Base-by-base conservation (phyloP, 108 stramenopile species). In the Stephanodiscus minutulus region DNA sequence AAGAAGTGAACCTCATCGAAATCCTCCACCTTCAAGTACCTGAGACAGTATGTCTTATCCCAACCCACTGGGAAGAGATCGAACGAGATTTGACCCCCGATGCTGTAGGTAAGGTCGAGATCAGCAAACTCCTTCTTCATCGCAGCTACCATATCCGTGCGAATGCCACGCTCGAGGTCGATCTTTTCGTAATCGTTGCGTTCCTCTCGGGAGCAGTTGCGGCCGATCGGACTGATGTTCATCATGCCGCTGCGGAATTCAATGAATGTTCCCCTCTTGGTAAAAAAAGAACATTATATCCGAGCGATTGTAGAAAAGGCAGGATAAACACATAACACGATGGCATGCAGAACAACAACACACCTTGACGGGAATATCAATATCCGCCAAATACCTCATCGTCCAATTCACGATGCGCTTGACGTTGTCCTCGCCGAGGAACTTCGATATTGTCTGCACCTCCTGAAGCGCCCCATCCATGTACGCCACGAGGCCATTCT, bases 1-100 rank as follows among this genome's bases (percentile, higher is more conserved):
- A 98, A 99, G 78, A 99, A 99, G 77, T 98, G 98, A 67, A 99
- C 88, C 81, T 97, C 97, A 71, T 99, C 98, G 85, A 90, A 99
- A 71, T 97, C 96, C 21, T 47, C 83, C 20, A 64, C 85, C 18
- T 82, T 58, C 59, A 97, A 55, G 82, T 82, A 96, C 44, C 84
- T 77, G 55, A 99, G 86, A 84, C 97, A 98, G 84, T 97, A 99
- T 0, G 98, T 99, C 91, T 99, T 99, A 84, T 99, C 98, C 99
- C 99, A 99, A 5, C 99, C 98, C 54, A 73, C 68, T 0, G 99
- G 99, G 82, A 99, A 99, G 41, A 94, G 84, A 82, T 99, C 99
- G 68, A 99, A 99, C 18, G 95, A 96, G 68, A 98, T 99, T 82
- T 99, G 99, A 28, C 99, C 99, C 3, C 99, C 99, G 70, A 99